A percentile compares a stretch with the other conserved stretches of the same genome.
phyloP scores from a whole-genome alignment of 2,329 filamentous ascomycete species.

The Diaporthe vaccinii region DNA sequence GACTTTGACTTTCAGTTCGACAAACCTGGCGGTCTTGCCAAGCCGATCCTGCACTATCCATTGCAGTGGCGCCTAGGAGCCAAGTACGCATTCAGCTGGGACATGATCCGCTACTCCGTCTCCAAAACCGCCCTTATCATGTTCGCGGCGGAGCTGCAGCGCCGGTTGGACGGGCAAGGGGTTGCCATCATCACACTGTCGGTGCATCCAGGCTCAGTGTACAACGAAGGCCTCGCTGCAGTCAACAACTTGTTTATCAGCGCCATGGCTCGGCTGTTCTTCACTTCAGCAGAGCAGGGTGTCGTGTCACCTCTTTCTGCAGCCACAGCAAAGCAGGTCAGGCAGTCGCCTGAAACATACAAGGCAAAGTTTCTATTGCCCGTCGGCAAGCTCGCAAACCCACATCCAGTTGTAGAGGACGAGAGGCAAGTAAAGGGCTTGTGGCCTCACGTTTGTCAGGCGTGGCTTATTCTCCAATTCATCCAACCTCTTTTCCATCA shows the following conservation, averaged over 20 bases:
- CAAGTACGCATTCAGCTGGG: background rate
- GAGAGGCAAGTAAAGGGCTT: background rate
- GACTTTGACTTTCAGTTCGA: background rate
- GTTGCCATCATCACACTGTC: background rate
- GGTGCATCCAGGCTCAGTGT: background rate
- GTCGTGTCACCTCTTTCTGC: background rate
- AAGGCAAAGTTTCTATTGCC: background rate
- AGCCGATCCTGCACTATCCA: background rate
- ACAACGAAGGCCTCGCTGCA: background rate
- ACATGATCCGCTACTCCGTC: background rate
- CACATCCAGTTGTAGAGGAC: background rate
- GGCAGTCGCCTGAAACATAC: background rate
- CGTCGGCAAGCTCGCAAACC: background rate
- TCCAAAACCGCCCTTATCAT: background rate
- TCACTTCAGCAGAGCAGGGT: background rate
- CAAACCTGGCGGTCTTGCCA: background rate
- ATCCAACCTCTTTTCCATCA: too few relatives aligned
- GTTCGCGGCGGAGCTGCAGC: background rate
- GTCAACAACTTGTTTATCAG: background rate
- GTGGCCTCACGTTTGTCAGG: too few relatives aligned
- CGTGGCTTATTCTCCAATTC: background rate
- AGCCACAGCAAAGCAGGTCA: background rate
- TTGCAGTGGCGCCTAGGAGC: background rate
- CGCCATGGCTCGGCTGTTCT: background rate
- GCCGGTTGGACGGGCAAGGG: background rate